Conservation (phyloP, 73 alveolate genomes). For the Paramecium sonneborni region DNA sequence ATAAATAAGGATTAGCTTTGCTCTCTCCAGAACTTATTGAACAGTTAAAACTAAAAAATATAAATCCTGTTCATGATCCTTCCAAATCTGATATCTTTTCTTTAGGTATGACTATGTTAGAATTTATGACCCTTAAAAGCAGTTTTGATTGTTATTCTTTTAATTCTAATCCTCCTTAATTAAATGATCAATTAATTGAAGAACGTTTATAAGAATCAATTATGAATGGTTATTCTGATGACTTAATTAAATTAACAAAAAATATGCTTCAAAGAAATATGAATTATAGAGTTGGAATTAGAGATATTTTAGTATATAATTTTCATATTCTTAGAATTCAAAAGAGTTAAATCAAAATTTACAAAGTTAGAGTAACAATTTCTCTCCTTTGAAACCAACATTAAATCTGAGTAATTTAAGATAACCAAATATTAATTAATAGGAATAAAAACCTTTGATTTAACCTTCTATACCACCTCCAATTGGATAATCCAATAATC, state of each 20-base stretch:
- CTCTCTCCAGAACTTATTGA: conserved; percentile 31
- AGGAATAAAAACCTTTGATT: not conserved
- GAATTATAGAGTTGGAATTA: not conserved
- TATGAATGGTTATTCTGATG: conserved; percentile 22
- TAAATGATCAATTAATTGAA: not conserved
- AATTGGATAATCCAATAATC: not conserved
- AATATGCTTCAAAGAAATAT: not conserved
- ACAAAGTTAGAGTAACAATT: not conserved
- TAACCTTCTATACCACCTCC: not conserved
- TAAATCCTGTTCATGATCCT: not conserved
- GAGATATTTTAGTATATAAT: conserved; percentile 12
- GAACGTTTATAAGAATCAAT: not conserved
- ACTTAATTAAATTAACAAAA: not conserved
- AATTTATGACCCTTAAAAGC: not conserved
- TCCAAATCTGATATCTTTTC: conserved; percentile 37
- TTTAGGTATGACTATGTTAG: conserved; percentile 43
- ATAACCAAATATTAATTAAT: not conserved
- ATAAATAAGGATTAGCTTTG: not conserved
- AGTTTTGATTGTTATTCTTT: conserved; percentile 26
- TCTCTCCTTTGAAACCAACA: not conserved
- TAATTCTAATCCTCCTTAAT: not conserved
- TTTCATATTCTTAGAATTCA: not conserved
- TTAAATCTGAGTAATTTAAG: not conserved
- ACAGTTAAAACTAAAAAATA: not conserved
- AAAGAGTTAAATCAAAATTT: not conserved